Evolutionary conservation across 2,329 filamentous ascomycete genomes (phyloP).

Genomic region (Cladophialophora yegresii): DNA sequence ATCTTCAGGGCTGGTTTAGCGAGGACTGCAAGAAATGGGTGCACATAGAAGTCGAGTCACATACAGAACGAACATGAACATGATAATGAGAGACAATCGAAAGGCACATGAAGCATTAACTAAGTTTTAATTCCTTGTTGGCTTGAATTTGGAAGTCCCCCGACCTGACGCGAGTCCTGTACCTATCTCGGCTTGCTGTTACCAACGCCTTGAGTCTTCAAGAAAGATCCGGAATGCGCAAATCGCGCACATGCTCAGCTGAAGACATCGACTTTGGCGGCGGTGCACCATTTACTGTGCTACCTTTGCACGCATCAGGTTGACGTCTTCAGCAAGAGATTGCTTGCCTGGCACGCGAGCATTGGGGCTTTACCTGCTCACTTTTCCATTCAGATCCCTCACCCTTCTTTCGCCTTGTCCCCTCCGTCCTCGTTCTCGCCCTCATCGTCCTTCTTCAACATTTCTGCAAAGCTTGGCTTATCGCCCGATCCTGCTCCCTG

Average conservation of each 20-base stretch:
- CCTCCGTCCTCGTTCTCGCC: background rate
- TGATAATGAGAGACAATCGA: background rate
- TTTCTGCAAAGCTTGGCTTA: constrained; percentile 9
- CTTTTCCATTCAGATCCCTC: constrained; percentile 8
- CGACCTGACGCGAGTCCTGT: background rate
- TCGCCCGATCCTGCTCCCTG: constrained; percentile 6
- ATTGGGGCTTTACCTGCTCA: background rate
- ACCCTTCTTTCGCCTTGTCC: constrained; percentile 12
- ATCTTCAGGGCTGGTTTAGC: background rate
- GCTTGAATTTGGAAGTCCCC: background rate
- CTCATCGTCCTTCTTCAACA: constrained; percentile 1
- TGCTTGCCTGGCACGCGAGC: background rate
- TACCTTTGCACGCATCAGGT: background rate
- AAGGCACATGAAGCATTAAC: background rate
- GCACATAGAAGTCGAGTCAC: background rate
- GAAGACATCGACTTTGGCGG: background rate
- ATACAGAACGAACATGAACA: background rate
- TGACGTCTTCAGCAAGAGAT: background rate
- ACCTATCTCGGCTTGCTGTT: background rate
- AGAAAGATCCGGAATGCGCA: background rate
- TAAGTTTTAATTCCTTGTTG: background rate
- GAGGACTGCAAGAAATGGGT: background rate
- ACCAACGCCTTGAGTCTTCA: background rate
- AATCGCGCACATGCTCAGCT: background rate
- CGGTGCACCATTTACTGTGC: background rate